Conservation (phyloP, 495 filamentous ascomycete genomes). For the Podospora comata region DNA sequence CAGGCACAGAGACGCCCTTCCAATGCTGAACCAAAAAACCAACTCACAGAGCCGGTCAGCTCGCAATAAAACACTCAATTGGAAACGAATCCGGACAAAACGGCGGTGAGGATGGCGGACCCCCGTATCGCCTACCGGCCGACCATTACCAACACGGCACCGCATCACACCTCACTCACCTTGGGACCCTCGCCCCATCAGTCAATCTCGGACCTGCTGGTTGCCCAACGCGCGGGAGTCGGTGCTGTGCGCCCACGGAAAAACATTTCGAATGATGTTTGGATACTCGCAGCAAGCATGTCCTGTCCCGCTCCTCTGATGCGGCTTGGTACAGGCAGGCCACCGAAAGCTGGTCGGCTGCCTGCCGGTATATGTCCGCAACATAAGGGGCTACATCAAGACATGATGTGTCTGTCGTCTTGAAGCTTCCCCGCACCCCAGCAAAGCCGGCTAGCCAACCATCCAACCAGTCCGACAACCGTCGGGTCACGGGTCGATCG, state of each 20-base stretch:
- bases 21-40: not conserved
- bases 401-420: not conserved
- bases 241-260: not conserved
- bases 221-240: not conserved
- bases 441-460: not conserved
- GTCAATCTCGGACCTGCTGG: not conserved
- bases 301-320: not conserved
- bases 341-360: not conserved
- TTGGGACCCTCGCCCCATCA: not conserved
- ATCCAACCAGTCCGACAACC: not conserved
- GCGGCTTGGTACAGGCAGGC: not conserved
- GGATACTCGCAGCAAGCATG: not conserved
- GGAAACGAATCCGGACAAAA: not conserved
- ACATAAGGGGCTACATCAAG: not conserved
- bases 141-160: not conserved
- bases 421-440: not conserved
- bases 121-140: not conserved
- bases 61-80: not conserved
- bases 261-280: not conserved
- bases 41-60: not conserved
- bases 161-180: not conserved
- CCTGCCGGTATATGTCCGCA: not conserved
- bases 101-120: not conserved
- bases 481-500: slow-evolving; percentile 15
- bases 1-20: not conserved